Conservation (phyloP, 2,329 filamentous ascomycete genomes). For the Proliferodiscus dingleyae region DNA sequence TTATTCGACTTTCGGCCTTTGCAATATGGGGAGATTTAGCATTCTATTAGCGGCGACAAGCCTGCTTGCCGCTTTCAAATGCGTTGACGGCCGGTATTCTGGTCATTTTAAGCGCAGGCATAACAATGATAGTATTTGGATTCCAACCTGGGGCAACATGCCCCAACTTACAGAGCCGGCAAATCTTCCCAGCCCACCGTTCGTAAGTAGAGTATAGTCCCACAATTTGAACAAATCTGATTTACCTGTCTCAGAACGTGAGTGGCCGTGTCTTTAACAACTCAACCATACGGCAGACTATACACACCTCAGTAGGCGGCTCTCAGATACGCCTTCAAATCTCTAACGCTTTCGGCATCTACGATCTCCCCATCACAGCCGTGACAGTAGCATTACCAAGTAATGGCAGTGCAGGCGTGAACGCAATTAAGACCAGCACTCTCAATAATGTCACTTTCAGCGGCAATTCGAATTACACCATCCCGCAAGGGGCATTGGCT, state of each 20-base stretch:
- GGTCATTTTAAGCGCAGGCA: neutral
- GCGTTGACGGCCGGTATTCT: constrained; percentile 1
- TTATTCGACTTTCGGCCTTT: neutral
- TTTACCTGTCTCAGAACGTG: constrained; percentile 25
- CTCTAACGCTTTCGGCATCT: constrained; percentile 60
- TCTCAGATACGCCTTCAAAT: constrained; percentile 56
- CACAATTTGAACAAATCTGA: neutral
- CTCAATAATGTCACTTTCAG: constrained; percentile 54
- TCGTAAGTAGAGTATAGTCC: constrained; percentile 38
- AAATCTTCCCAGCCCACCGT: constrained; percentile 57
- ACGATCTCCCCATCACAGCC: constrained; percentile 54
- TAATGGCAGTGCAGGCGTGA: constrained; percentile 48
- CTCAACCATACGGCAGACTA: constrained; percentile 61
- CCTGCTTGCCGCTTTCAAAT: neutral
- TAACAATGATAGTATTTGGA: constrained; percentile 17
- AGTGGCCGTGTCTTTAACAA: constrained; percentile 50
- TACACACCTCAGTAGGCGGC: constrained; percentile 54
- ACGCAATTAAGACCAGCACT: constrained; percentile 47
- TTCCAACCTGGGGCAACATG: constrained; percentile 57
- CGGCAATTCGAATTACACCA: constrained; percentile 44
- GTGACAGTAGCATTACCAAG: constrained; percentile 53
- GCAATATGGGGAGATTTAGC: constrained; percentile 3
- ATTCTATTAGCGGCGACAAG: neutral
- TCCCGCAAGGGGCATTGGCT: constrained; percentile 51
- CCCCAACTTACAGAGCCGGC: constrained; percentile 57